Evolutionary conservation across 495 filamentous ascomycete genomes (phyloP).

Genomic region (Annulohypoxylon stygium): DNA sequence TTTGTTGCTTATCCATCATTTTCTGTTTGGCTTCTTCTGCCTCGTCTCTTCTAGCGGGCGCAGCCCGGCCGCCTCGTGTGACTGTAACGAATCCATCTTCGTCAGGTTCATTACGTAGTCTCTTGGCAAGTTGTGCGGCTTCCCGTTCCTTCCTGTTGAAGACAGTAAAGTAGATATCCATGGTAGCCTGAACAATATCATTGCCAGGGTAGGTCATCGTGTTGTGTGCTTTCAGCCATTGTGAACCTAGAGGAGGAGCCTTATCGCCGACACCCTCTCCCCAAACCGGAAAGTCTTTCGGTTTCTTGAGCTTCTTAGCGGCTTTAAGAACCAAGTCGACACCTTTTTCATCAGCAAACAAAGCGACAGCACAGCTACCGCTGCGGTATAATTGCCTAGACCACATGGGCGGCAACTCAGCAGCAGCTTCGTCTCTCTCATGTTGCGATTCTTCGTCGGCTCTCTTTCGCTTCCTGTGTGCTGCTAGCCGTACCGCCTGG

Average conservation of each 20-base stretch:
- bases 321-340: constrained; percentile 80
- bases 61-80: constrained; percentile 78
- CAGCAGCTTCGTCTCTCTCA: constrained; percentile 64
- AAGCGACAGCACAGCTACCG: constrained; percentile 81
- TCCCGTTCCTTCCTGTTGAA: constrained; percentile 77
- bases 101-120: constrained; percentile 80
- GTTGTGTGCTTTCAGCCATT: constrained; percentile 74
- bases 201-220: constrained; percentile 75
- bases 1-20: constrained; percentile 77
- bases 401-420: constrained; percentile 77
- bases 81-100: constrained; percentile 97
- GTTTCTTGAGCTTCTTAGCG: constrained; percentile 70
- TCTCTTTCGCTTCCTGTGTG: constrained; percentile 78
- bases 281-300: constrained; percentile 71
- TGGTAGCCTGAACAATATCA: constrained; percentile 71
- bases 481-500: constrained; percentile 57
- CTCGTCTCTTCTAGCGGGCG: constrained; percentile 80
- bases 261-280: constrained; percentile 69
- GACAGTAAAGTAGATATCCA: constrained; percentile 84
- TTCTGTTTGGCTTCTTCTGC: constrained; percentile 77
- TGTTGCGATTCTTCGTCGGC: constrained; percentile 65
- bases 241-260: constrained; percentile 68
- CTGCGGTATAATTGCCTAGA: constrained; percentile 75
- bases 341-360: constrained; percentile 84
- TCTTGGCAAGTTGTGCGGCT: constrained; percentile 71